phyloP scores from a whole-genome alignment of 2,329 filamentous ascomycete species.

The Hypoxylon sp. region DNA sequence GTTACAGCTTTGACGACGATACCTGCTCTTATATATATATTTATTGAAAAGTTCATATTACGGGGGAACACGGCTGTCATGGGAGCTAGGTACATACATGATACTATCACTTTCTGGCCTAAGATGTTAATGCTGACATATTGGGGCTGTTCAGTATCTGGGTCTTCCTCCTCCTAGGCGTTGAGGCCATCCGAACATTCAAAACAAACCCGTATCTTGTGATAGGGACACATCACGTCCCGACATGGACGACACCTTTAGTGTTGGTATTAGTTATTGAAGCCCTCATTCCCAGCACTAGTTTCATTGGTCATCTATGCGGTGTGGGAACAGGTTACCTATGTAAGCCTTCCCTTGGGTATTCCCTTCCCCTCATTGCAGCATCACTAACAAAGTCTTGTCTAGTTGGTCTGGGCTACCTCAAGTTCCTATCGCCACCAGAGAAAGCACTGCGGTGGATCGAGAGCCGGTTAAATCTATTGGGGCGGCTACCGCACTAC shows the following conservation, averaged over 20 bases:
- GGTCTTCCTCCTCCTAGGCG: slow-evolving; percentile 89
- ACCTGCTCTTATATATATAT: slow-evolving; percentile 84
- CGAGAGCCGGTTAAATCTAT: slow-evolving; percentile 87
- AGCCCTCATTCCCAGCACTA: slow-evolving; percentile 84
- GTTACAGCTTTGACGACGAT: slow-evolving; percentile 81
- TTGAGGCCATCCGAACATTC: slow-evolving; percentile 89
- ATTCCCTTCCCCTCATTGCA: not conserved
- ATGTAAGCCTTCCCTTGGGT: slow-evolving; percentile 69
- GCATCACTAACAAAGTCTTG: slow-evolving; percentile 42
- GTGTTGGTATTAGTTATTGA: slow-evolving; percentile 80
- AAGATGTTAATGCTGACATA: slow-evolving; percentile 42
- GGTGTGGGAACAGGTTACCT: slow-evolving; percentile 88
- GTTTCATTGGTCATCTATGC: slow-evolving; percentile 88
- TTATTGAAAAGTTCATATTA: slow-evolving; percentile 82
- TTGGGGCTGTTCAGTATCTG: slow-evolving; percentile 76
- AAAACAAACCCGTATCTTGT: slow-evolving; percentile 84
- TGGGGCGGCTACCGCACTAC: slow-evolving; percentile 89
- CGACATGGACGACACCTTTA: slow-evolving; percentile 93
- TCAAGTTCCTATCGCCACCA: slow-evolving; percentile 90
- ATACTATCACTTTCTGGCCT: not conserved
- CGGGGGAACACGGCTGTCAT: slow-evolving; percentile 80
- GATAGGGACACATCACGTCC: slow-evolving; percentile 76
- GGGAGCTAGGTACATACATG: slow-evolving; percentile 79
- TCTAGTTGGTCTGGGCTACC: slow-evolving; percentile 85
- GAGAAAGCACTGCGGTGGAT: slow-evolving; percentile 91